These are phyloP conservation scores for Pleurotus sapidus DNA, from an alignment of 768 basidiomycete species.

Conservation along the genomic window DNA sequence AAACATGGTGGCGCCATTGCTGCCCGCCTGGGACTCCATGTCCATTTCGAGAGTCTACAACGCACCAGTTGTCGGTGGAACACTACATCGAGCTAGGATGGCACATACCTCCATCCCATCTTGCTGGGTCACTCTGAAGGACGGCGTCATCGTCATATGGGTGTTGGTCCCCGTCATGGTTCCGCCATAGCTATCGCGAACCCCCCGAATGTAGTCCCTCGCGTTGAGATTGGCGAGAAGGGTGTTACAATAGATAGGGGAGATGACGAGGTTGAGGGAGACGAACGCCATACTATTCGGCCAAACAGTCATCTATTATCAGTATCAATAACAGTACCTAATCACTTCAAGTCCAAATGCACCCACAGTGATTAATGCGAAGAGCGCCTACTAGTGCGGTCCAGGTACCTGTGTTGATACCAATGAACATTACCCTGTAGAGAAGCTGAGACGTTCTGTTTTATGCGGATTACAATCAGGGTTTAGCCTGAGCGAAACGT, in stretches of 20 bases:
- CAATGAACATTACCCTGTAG: slow-evolving; percentile 27
- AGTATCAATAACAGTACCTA: background rate
- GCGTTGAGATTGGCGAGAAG: slow-evolving; percentile 5
- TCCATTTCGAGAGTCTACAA: background rate
- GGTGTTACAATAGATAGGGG: slow-evolving; percentile 8
- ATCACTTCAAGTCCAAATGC: background rate
- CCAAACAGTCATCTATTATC: slow-evolving; percentile 1
- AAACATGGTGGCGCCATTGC: background rate
- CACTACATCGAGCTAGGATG: too few relatives aligned
- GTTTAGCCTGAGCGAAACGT: background rate
- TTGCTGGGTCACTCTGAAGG: background rate
- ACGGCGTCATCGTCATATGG: slow-evolving; percentile 5
- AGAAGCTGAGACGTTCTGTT: slow-evolving; percentile 6
- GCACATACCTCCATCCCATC: slow-evolving; percentile 2
- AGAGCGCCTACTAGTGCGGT: slow-evolving; percentile 3
- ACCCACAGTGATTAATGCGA: slow-evolving; percentile 3
- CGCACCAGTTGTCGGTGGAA: background rate
- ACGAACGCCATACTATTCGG: slow-evolving; percentile 3
- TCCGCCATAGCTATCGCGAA: background rate
- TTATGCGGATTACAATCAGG: too few relatives aligned
- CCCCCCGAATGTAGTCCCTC: slow-evolving; percentile 1
- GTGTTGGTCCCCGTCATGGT: background rate
- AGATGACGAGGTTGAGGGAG: slow-evolving; percentile 4
- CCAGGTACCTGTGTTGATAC: slow-evolving; percentile 11
- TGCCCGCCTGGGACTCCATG: background rate